Evolutionary conservation across 352 stramenopile species (phyloP).

Genomic region (Pilasporangium apinafurcum): DNA sequence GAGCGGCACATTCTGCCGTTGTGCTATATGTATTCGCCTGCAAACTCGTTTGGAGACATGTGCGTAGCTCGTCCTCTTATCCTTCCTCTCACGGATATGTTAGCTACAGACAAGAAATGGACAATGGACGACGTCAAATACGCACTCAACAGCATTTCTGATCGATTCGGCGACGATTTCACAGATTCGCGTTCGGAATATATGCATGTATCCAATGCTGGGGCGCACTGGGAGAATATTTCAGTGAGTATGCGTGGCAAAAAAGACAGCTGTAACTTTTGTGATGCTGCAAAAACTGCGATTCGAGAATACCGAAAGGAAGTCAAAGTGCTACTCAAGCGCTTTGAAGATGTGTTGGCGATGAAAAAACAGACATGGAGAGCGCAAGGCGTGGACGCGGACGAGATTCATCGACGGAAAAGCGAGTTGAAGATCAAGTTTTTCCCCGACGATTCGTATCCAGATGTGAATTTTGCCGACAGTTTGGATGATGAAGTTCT

Average conservation of each 20-base stretch:
- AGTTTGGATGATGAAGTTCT: conserved; percentile 38
- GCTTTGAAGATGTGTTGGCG: conserved; percentile 33
- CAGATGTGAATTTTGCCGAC: conserved; percentile 38
- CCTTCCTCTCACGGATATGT: conserved; percentile 8
- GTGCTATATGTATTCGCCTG: conserved; percentile 14
- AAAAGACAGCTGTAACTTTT: conserved; percentile 26
- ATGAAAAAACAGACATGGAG: conserved; percentile 25
- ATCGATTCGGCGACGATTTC: conserved; percentile 33
- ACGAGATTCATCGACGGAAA: conserved; percentile 42
- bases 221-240: conserved; percentile 49
- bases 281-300: conserved; percentile 19
- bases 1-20: conserved; percentile 15
- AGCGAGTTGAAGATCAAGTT: conserved; percentile 40
- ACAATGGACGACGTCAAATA: conserved; percentile 15
- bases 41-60: conserved; percentile 26
- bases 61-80: conserved; percentile 18
- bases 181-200: conserved; percentile 15
- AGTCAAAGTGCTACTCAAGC: conserved; percentile 23
- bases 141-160: conserved; percentile 16
- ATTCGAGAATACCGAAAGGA: conserved; percentile 34
- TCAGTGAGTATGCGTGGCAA: conserved; percentile 5
- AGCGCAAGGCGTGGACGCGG: conserved; percentile 26
- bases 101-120: conserved; percentile 3
- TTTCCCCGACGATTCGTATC: conserved; percentile 43
- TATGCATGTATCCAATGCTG: conserved; percentile 38